Evolutionary conservation across 2,329 filamentous ascomycete genomes (phyloP).

Genomic region (Fusarium humuli): DNA sequence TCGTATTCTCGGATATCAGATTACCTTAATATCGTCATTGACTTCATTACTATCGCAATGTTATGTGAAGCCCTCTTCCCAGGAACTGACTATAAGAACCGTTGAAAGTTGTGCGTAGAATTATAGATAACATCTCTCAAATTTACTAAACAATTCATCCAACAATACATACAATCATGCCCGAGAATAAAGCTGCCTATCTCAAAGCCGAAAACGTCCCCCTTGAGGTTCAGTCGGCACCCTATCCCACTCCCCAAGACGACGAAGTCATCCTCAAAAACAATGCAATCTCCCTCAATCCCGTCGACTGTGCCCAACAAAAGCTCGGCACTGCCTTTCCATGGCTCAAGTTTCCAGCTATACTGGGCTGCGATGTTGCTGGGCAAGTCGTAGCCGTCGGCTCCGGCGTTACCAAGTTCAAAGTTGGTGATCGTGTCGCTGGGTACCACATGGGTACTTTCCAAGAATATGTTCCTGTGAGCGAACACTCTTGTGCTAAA

Average conservation of each 20-base stretch:
- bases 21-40: neutral
- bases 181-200: conserved; percentile 13
- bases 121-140: rapidly evolving
- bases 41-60: neutral
- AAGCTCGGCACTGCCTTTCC: conserved; percentile 12
- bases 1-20: conserved; percentile 14
- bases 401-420: neutral
- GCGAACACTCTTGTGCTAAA: neutral
- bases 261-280: conserved; percentile 14
- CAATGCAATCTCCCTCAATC: conserved; percentile 14
- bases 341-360: conserved; percentile 23
- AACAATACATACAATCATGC: neutral
- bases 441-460: conserved; percentile 3
- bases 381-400: conserved; percentile 8
- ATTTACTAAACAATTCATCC: neutral
- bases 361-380: conserved; percentile 17
- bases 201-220: conserved; percentile 5
- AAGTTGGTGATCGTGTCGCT: conserved; percentile 4
- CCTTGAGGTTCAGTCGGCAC: neutral
- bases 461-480: conserved; percentile 15
- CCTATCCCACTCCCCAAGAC: neutral
- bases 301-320: conserved; percentile 17
- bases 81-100: neutral
- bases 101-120: neutral
- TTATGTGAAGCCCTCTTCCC: neutral